Evolutionary conservation across 495 filamentous ascomycete genomes (phyloP).

Genomic region (Corynascus novoguineensis): DNA sequence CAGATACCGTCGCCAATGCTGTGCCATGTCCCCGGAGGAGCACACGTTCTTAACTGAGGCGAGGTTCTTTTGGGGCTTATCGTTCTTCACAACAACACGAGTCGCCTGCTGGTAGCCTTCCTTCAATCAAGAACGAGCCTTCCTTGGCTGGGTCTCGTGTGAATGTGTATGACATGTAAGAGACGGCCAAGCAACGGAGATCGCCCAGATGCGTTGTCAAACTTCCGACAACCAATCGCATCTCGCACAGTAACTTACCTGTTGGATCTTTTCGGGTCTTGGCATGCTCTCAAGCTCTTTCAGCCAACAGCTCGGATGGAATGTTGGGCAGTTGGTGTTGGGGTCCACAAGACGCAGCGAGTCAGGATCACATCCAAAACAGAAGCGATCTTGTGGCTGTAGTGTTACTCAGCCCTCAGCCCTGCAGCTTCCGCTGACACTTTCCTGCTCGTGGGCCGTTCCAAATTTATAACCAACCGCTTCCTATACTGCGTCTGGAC

Average conservation of each 20-base stretch:
- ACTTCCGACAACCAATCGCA: neutral
- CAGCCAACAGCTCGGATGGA: neutral
- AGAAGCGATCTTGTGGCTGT: neutral
- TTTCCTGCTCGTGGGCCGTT: neutral
- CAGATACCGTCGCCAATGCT: too few species aligned
- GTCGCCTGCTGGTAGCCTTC: neutral
- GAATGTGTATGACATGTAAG: too few species aligned
- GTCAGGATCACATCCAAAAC: neutral
- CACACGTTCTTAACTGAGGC: neutral
- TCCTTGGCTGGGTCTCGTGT: neutral
- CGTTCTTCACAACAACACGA: neutral
- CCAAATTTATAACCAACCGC: neutral
- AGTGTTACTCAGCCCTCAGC: too few species aligned
- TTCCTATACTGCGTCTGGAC: neutral
- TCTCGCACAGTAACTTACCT: too few species aligned
- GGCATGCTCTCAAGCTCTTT: slow-evolving; percentile 5
- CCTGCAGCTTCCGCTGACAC: neutral
- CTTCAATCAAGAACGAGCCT: neutral
- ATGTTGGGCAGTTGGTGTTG: neutral
- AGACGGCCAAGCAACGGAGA: neutral
- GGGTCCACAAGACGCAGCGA: neutral
- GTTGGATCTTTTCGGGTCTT: neutral
- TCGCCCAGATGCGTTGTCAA: neutral
- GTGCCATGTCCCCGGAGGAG: too few species aligned
- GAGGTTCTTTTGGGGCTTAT: neutral